Base-by-base conservation (phyloP, 169 alveolate genomes). In the Babesia ovata region DNA sequence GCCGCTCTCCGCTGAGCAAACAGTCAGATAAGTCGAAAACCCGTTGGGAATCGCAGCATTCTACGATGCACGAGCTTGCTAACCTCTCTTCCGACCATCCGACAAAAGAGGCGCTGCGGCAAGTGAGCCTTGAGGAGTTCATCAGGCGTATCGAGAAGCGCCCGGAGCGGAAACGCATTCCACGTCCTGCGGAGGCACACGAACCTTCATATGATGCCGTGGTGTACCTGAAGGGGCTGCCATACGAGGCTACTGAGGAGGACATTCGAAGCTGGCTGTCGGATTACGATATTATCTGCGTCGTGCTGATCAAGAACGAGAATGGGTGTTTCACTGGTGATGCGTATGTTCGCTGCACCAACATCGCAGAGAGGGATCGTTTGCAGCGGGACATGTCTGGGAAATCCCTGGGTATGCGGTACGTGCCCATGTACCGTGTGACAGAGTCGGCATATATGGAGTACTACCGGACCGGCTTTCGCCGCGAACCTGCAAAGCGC, bases 301-400 rank as follows among this genome's bases (percentile, higher is more conserved):
- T 83, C 14, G 63, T 75, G 14, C 56, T 83, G 49, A 73, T 83
- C 13, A 73, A 74, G 63, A 70, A 83, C 63, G 79, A 67, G 63
- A 66, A 67, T 45, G 90, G 90, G 13, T 61, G 61, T 44, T 83
- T 83, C 54, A 83, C 90, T n/a, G 90, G 90, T 12, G 90, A 83
- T 63, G 90, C 90, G 26, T 83, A 83, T 24, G 86, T 83, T 10
- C 69, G 90, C 36, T 83, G 90, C 50, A 33, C 39, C 26, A 70
- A 33, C 83, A 45, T 73, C 13, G 63, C 0, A 12, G 77, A 60
- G 45, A 42, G 86, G 26, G 86, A 83, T 33, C 73, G 70, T 0
- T 63, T 74, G 50, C 52, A 65, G 26, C 70, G 71, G 59, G 90
- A 83, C 67, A 75, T 74, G 90, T 57, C 59, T n/a, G 70, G 61